Conservation (phyloP, 1,139 yeast genomes). For the Sugiyamaella pinicola region DNA sequence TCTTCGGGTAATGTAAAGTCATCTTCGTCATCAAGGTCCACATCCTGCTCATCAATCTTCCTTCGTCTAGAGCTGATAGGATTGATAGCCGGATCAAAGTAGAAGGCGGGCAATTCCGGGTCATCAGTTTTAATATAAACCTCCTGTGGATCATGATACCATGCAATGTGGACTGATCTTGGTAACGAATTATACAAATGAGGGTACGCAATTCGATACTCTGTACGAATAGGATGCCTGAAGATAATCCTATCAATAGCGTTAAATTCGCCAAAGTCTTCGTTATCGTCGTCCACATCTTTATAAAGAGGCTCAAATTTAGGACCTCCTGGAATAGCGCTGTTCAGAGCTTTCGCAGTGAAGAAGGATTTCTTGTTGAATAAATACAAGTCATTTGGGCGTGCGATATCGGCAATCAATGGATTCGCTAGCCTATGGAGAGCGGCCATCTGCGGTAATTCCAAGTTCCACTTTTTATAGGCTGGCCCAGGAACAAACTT, state of each 20-base stretch:
- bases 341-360: slow-evolving; percentile 87
- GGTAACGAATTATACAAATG: slow-evolving; percentile 80
- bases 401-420: slow-evolving; percentile 57
- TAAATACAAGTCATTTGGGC: slow-evolving; percentile 62
- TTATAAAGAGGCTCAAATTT: slow-evolving; percentile 87
- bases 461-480: slow-evolving; percentile 71
- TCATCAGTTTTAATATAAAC: slow-evolving; percentile 53
- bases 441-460: slow-evolving; percentile 62
- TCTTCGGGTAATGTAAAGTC: slow-evolving; percentile 40
- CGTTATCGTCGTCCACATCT: slow-evolving; percentile 64
- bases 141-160: slow-evolving; percentile 64
- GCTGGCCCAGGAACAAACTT: slow-evolving; percentile 71
- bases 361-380: slow-evolving; percentile 78
- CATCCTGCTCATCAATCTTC: slow-evolving; percentile 39
- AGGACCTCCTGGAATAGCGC: slow-evolving; percentile 94
- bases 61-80: slow-evolving; percentile 54
- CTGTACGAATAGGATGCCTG: slow-evolving; percentile 74
- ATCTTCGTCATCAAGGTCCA: slow-evolving; percentile 42
- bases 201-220: slow-evolving; percentile 84
- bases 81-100: slow-evolving; percentile 56
- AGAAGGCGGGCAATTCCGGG: slow-evolving; percentile 58
- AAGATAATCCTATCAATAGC: slow-evolving; percentile 84
- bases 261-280: slow-evolving; percentile 87
- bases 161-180: slow-evolving; percentile 58
- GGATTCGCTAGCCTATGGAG: slow-evolving; percentile 71